phyloP scores from a whole-genome alignment of 768 basidiomycete genomes.

The Russula sp. region DNA sequence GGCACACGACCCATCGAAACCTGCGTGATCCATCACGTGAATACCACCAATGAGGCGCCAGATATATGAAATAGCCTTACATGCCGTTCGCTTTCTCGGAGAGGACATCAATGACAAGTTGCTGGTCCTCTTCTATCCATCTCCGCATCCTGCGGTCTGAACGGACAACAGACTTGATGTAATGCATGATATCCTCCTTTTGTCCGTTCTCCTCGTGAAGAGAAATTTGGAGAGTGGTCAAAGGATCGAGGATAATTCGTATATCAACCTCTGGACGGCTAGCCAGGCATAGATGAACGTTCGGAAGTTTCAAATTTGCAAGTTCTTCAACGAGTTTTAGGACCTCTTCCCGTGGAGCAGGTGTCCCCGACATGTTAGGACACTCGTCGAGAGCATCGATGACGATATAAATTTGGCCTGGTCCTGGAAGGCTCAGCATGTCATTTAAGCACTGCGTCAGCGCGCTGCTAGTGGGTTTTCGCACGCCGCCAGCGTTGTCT shows the following conservation, averaged over 20 bases:
- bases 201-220: neutral
- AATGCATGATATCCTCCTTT: neutral
- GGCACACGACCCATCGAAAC: slow-evolving; percentile 6
- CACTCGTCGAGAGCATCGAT: slow-evolving; percentile 7
- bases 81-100: slow-evolving; percentile 8
- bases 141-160: neutral
- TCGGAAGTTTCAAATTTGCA: neutral
- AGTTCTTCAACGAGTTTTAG: neutral
- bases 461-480: neutral
- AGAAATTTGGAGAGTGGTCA: neutral
- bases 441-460: neutral
- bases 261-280: slow-evolving; percentile 3
- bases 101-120: neutral
- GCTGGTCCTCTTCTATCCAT: neutral
- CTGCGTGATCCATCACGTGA: neutral
- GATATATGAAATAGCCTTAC: neutral
- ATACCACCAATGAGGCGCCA: neutral
- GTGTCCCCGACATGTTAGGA: neutral
- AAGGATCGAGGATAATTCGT: neutral
- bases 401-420: neutral
- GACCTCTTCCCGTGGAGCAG: neutral
- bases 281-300: neutral
- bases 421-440: neutral
- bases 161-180: neutral
- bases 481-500: neutral